Percentiles rank a stretch among this genome's conserved stretches.
Conservation (phyloP, 768 basidiomycete species). For the Lactifluus hygrophoroides region DNA sequence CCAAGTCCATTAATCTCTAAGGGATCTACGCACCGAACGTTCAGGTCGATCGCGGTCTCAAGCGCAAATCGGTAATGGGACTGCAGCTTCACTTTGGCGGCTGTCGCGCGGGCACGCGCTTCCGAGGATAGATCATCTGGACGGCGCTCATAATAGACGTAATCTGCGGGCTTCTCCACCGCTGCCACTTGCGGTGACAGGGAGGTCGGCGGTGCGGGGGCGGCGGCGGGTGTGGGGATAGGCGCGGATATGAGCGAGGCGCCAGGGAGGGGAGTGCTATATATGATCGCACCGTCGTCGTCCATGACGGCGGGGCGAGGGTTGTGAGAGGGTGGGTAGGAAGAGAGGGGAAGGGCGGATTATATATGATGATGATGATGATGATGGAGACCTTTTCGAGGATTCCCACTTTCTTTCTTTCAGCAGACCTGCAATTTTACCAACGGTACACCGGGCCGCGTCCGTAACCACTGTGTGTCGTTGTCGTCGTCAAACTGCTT, state of each 20-base stretch:
- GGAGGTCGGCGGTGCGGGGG: background rate
- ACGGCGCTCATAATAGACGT: constrained; percentile 88
- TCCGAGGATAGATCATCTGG: constrained; percentile 70
- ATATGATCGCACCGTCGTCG: constrained; percentile 15
- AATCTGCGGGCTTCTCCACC: constrained; percentile 49
- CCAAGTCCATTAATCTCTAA: background rate
- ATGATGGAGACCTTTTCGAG: background rate
- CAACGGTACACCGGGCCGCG: too few species aligned
- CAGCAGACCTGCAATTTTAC: too few species aligned
- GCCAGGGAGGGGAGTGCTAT: constrained; percentile 18
- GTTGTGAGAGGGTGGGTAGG: background rate
- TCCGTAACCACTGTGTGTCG: too few species aligned
- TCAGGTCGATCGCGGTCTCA: constrained; percentile 92
- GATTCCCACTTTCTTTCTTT: background rate
- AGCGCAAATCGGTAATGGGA: constrained; percentile 96
- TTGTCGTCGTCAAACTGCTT: too few species aligned
- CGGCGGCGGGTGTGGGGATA: background rate
- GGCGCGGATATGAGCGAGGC: background rate
- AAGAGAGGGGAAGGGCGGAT: background rate
- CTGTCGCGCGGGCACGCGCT: constrained; percentile 75
- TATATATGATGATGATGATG: background rate
- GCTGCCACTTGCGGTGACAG: background rate
- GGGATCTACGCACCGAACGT: constrained; percentile 54
- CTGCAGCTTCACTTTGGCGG: constrained; percentile 90
- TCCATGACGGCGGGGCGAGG: constrained; percentile 8